These are phyloP conservation scores for Aspergillus arachidicola DNA, from an alignment of 2,329 filamentous ascomycete genomes.

Conservation along the genomic window DNA sequence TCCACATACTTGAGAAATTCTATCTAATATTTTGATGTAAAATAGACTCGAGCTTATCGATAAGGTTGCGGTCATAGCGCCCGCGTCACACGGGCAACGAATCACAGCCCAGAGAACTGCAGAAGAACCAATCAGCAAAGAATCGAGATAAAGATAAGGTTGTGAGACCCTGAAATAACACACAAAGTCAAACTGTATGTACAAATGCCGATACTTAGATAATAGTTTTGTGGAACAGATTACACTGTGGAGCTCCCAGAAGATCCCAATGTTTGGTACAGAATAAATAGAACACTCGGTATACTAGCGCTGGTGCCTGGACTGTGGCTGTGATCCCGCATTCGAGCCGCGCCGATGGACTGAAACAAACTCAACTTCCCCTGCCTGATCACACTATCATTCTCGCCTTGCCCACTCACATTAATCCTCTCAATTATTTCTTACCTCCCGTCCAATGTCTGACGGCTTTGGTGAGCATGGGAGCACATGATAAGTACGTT, in stretches of 20 bases:
- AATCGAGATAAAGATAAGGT: background rate
- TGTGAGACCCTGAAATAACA: background rate
- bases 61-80: background rate
- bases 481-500: background rate
- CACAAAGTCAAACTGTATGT: background rate
- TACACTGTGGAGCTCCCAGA: background rate
- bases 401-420: background rate
- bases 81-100: background rate
- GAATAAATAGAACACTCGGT: background rate
- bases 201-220: background rate
- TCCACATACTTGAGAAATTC: too few species aligned
- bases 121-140: background rate
- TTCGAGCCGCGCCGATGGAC: background rate
- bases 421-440: background rate
- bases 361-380: background rate
- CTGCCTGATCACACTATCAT: background rate
- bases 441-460: background rate
- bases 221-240: background rate
- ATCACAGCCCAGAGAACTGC: background rate
- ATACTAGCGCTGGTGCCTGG: background rate
- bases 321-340: background rate
- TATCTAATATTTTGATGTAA: too few species aligned
- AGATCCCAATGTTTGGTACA: background rate
- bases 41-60: background rate
- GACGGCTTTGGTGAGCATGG: background rate